phyloP scores from a whole-genome alignment of 2,329 filamentous ascomycete genomes.

The Cladophialophora bantiana region DNA sequence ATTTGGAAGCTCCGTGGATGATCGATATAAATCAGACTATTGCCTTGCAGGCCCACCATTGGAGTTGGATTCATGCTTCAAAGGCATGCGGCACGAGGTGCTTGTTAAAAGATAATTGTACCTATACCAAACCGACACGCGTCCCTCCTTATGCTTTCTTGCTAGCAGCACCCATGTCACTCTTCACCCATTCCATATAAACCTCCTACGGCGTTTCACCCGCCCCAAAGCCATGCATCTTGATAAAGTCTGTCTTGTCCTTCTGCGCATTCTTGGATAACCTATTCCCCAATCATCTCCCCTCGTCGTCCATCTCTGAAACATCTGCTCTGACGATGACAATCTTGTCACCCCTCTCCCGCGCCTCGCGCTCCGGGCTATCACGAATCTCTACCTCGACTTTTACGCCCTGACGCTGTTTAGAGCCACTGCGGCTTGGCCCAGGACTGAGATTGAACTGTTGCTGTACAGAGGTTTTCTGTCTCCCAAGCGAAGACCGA shows the following conservation, averaged over 20 bases:
- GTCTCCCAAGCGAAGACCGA: constrained; percentile 29
- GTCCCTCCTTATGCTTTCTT: not conserved
- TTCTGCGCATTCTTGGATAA: not conserved
- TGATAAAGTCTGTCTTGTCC: not conserved
- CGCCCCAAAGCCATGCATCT: not conserved
- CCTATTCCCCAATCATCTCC: not conserved
- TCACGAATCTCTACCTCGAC: constrained; percentile 38
- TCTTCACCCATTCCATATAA: not conserved
- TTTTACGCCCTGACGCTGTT: constrained; percentile 32
- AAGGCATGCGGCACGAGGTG: not conserved
- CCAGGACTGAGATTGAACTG: constrained; percentile 35
- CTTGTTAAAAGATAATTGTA: not conserved
- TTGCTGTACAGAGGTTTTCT: constrained; percentile 32
- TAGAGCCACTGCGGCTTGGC: constrained; percentile 35
- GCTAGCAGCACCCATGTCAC: not conserved
- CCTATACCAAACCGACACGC: not conserved
- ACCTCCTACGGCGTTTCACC: not conserved
- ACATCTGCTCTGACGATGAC: constrained; percentile 37
- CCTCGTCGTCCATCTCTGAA: constrained; percentile 21
- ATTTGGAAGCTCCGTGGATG: not conserved
- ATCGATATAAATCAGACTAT: not conserved
- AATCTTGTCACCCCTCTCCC: constrained; percentile 36
- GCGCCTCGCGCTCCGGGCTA: constrained; percentile 36
- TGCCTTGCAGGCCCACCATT: not conserved
- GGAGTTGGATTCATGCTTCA: not conserved